These are phyloP conservation scores for Solanum aculeatissimum DNA, from an alignment of 305 asterid genomes.

Conservation along the genomic window DNA sequence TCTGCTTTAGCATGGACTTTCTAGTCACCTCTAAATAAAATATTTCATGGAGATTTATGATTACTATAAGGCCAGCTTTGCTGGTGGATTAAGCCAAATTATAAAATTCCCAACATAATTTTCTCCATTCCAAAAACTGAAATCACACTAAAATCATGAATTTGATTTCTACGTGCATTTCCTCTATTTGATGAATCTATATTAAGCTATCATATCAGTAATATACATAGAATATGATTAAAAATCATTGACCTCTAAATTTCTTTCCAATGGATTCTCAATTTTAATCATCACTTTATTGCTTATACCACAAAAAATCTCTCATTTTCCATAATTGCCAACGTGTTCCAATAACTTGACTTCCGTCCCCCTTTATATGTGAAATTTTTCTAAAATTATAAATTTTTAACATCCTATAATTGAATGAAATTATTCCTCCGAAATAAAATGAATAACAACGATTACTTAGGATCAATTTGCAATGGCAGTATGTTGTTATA, in stretches of 20 bases:
- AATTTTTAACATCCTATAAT: too few relatives aligned
- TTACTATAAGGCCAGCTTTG: neutral
- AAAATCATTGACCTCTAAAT: neutral
- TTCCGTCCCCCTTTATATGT: too few relatives aligned
- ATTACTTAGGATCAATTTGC: too few relatives aligned
- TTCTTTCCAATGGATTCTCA: neutral
- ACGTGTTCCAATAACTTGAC: too few relatives aligned
- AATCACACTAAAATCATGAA: neutral
- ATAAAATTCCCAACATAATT: neutral
- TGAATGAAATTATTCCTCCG: too few relatives aligned
- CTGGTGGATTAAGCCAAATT: constrained; percentile 15
- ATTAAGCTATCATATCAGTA: neutral
- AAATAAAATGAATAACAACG: too few relatives aligned
- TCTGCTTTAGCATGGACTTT: neutral
- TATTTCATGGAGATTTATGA: too few relatives aligned
- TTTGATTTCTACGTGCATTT: neutral
- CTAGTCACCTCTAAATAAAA: too few relatives aligned
- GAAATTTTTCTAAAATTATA: too few relatives aligned
- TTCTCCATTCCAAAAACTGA: neutral
- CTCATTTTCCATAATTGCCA: neutral
- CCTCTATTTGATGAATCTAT: neutral
- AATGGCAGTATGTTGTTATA: too few relatives aligned
- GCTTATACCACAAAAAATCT: neutral
- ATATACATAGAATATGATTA: neutral
- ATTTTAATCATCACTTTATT: neutral